phyloP scores from a whole-genome alignment of 768 basidiomycete genomes.

The Trametes gibbosa region DNA sequence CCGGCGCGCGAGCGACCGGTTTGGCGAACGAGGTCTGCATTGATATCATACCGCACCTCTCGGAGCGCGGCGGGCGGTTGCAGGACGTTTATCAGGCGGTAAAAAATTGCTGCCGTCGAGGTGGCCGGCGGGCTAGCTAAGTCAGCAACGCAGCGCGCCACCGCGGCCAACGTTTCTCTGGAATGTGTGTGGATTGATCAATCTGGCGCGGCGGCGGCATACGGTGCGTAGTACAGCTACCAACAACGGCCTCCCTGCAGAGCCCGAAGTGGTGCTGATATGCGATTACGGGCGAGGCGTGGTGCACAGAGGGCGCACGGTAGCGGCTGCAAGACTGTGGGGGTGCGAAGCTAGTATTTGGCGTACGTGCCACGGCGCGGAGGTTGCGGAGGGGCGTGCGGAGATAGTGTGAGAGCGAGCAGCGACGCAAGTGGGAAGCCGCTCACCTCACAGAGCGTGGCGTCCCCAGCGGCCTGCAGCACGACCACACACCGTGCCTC shows the following conservation, averaged over 20 bases:
- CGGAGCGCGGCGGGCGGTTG: background rate
- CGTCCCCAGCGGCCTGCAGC: background rate
- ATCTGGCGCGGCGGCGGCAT: too few species aligned
- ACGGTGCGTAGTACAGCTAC: too few species aligned
- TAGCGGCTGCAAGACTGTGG: too few species aligned
- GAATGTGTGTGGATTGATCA: too few species aligned
- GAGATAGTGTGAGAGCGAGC: slow-evolving; percentile 6
- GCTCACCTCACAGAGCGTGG: background rate
- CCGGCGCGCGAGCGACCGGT: background rate
- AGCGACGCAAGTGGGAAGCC: background rate
- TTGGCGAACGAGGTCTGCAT: background rate
- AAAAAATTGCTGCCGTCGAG: background rate
- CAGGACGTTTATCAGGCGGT: too few species aligned
- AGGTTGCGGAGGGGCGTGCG: slow-evolving; percentile 1
- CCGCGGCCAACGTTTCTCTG: too few species aligned
- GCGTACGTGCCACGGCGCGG: background rate
- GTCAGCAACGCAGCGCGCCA: too few species aligned
- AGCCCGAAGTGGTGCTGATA: too few species aligned
- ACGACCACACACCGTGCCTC: background rate
- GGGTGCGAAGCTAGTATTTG: background rate
- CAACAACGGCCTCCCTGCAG: too few species aligned
- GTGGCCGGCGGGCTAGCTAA: too few species aligned
- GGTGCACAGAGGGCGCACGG: too few species aligned
- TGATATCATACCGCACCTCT: background rate
- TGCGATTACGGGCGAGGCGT: too few species aligned